These are phyloP conservation scores for Starmera caribaea DNA, from an alignment of 805 yeast genomes.

Conservation along the genomic window DNA sequence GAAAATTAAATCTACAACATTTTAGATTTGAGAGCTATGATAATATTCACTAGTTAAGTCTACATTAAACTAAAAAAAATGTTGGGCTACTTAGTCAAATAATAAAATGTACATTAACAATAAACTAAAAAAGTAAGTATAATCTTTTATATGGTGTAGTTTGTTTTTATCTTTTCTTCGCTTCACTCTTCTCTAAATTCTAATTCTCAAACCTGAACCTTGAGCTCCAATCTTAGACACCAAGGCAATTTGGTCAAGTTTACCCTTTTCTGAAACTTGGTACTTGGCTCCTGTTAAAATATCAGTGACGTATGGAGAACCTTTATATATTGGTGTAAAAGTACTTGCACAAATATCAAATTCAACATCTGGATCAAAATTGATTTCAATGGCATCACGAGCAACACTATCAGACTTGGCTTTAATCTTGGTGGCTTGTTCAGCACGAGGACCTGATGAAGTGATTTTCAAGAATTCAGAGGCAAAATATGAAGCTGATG, in stretches of 20 bases:
- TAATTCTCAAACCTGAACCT: slow-evolving; percentile 75
- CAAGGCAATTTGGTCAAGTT: slow-evolving; percentile 63
- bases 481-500: slow-evolving; percentile 87
- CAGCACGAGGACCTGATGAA: slow-evolving; percentile 71
- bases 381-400: slow-evolving; percentile 80
- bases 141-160: too few species aligned
- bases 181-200: slow-evolving; percentile 13
- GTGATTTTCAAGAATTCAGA: slow-evolving; percentile 65
- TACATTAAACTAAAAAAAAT: too few species aligned
- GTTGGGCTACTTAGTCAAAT: too few species aligned
- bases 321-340: slow-evolving; percentile 80
- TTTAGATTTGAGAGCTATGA: too few species aligned
- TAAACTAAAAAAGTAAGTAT: too few species aligned
- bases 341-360: slow-evolving; percentile 86
- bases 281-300: slow-evolving; percentile 88
- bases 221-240: slow-evolving; percentile 83
- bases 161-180: slow-evolving; percentile 5
- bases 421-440: slow-evolving; percentile 79
- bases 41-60: too few species aligned
- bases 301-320: slow-evolving; percentile 58
- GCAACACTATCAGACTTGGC: slow-evolving; percentile 71
- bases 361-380: slow-evolving; percentile 87
- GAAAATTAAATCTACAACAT: too few species aligned
- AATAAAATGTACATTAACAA: too few species aligned
- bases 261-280: slow-evolving; percentile 67